A percentile compares a stretch with the other conserved stretches of the same genome.
Conservation (phyloP, 2,329 filamentous ascomycete species). For the Penicillium sp. region DNA sequence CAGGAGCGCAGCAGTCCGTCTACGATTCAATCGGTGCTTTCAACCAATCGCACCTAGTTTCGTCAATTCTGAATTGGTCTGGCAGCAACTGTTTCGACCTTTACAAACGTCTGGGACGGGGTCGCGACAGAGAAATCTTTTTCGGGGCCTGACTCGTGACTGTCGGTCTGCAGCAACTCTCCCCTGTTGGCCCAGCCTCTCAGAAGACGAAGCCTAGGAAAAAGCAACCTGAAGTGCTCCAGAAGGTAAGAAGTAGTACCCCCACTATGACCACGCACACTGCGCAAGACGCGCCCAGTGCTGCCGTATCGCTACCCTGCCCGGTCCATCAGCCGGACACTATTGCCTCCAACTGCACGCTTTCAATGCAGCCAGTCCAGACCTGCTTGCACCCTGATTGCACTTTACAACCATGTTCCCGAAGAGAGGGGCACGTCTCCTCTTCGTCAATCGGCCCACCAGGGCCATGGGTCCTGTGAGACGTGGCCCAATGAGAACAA, state of each 20-base stretch:
- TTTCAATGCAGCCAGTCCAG: constrained; percentile 33
- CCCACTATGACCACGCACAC: constrained; percentile 26
- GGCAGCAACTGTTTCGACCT: not conserved
- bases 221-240: constrained; percentile 17
- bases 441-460: constrained; percentile 30
- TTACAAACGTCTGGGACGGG: not conserved
- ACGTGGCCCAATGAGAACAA: constrained; percentile 49
- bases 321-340: constrained; percentile 27
- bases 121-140: constrained; percentile 1
- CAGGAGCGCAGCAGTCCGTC: not conserved
- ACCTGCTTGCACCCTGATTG: constrained; percentile 32
- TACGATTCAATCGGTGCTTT: not conserved
- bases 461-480: constrained; percentile 38
- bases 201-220: constrained; percentile 1
- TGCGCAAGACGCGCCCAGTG: constrained; percentile 30
- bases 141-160: not conserved
- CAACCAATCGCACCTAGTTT: not conserved
- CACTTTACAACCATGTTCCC: constrained; percentile 32
- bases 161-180: not conserved
- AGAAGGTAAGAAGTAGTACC: constrained; percentile 32
- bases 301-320: constrained; percentile 31
- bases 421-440: constrained; percentile 17
- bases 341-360: constrained; percentile 35
- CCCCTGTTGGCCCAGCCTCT: constrained; percentile 9
- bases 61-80: not conserved